Base-by-base conservation (phyloP, 2,329 filamentous ascomycete species). In the Nothomitra cinnamomea region DNA sequence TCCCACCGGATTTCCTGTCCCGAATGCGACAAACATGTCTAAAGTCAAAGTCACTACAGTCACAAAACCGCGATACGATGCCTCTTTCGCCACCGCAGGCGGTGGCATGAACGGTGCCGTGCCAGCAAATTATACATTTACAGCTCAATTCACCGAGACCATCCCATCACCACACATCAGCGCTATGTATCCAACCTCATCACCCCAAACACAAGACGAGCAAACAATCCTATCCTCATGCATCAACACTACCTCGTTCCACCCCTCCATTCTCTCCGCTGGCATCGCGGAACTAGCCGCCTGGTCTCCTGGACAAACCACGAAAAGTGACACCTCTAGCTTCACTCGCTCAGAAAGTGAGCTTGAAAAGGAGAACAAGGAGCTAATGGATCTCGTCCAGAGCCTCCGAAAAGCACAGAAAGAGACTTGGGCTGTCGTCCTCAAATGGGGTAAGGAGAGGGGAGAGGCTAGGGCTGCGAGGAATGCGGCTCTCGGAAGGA, bases 41-140 rank as follows among this genome's bases (percentile, higher is more conserved):
- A 61, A 62, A 75, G 73, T 78, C 59, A 71, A 76, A 15, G 67
- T 77, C 21, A 69, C 72, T 52, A 76, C 74, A 1, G 75, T 95
- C 22, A 74, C 90, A 56, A 95, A 95, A 70, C 90, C 90, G n/a
- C 81, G 80, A 57, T 75, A 83, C 56, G 79, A 75, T 51, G 75
- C 77, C 1, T 54, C 25, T 24, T 55, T 45, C n/a, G 67, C 67
- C 35, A 58, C 66, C 52, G 59, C 60, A 12, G 60, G 57, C 10
- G 60, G 60, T n/a, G 54, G 55, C 15, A 58, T 58, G 25, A 62
- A 57, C 55, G 68, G 67, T 8, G 57, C 63, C 19, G 65, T 73
- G 7, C 71, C 72, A 56, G 72, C 77, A 40, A 76, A 74, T 57
- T 87, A 89, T 63, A 75, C 74, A 2, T 73, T 87, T 56, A 81